Conservation (phyloP, 768 basidiomycete genomes). For the Pleurotus eryngii region DNA sequence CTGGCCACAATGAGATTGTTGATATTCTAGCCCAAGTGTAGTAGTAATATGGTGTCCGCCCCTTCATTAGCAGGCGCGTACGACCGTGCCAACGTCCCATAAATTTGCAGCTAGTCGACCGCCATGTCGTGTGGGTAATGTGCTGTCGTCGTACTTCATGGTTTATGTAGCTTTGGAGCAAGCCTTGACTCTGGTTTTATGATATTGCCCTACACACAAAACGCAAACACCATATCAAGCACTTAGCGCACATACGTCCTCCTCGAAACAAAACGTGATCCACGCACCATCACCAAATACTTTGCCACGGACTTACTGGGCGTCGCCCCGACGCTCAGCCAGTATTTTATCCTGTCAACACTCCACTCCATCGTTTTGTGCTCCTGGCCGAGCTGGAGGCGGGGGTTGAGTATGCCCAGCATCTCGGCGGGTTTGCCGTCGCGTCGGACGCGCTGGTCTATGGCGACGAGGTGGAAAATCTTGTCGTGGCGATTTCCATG, state of each 20-base stretch:
- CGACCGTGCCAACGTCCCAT: no score
- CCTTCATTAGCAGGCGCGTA: no score
- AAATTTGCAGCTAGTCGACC: no score
- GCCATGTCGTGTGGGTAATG: no score
- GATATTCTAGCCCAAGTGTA: slow-evolving; percentile 18
- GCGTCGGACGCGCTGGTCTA: slow-evolving; percentile 65
- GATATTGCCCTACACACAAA: slow-evolving; percentile 51
- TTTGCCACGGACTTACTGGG: slow-evolving; percentile 77
- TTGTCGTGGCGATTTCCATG: slow-evolving; percentile 74
- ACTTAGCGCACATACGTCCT: neutral
- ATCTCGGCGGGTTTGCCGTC: slow-evolving; percentile 87
- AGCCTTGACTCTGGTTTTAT: slow-evolving; percentile 56
- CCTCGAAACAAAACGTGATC: neutral
- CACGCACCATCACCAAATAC: slow-evolving; percentile 74
- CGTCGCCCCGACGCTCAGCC: slow-evolving; percentile 81
- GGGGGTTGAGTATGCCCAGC: slow-evolving; percentile 82
- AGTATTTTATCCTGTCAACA: slow-evolving; percentile 84
- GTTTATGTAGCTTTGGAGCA: slow-evolving; percentile 30
- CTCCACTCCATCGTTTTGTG: slow-evolving; percentile 88
- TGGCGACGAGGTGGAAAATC: slow-evolving; percentile 83
- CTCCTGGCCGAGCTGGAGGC: slow-evolving; percentile 41
- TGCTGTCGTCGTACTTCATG: no score
- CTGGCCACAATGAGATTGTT: slow-evolving; percentile 56
- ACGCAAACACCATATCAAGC: neutral
- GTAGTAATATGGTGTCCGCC: no score